Evolutionary conservation across 1,139 yeast species (phyloP).

Genomic region (Diutina mesorugosa): DNA sequence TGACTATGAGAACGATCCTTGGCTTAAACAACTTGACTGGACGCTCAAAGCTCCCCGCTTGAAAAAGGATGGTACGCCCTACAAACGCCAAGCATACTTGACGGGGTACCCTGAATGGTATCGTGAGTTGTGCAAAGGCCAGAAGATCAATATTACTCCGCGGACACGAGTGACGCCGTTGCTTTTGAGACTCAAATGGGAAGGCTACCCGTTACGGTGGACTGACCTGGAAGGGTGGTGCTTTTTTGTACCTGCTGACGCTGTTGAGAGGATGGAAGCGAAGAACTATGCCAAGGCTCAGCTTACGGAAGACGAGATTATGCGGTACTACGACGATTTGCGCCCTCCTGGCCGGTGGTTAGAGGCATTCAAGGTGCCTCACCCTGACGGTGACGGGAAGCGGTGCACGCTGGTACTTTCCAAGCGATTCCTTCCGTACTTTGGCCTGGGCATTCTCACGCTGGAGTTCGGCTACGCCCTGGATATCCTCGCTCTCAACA

Average conservation of each 20-base stretch:
- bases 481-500: conserved; percentile 65
- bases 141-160: conserved; percentile 47
- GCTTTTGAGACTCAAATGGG: conserved; percentile 73
- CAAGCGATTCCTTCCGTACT: conserved; percentile 56
- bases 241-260: conserved; percentile 42
- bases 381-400: conserved; percentile 69
- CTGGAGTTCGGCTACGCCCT: conserved; percentile 66
- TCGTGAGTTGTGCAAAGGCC: conserved; percentile 42
- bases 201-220: conserved; percentile 74
- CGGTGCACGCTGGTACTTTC: conserved; percentile 75
- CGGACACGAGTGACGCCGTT: conserved; percentile 70
- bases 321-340: conserved; percentile 12
- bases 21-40: conserved; percentile 92
- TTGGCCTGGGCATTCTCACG: conserved; percentile 61
- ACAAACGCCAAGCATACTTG: conserved; percentile 61
- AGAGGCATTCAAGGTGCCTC: conserved; percentile 66
- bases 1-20: conserved; percentile 49
- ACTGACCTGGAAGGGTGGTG: conserved; percentile 79
- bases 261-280: conserved; percentile 24
- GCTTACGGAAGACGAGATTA: conserved; percentile 15
- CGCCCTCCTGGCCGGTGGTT: conserved; percentile 13
- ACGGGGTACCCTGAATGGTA: conserved; percentile 97
- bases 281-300: conserved; percentile 41
- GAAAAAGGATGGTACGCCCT: conserved; percentile 64
- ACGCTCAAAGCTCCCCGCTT: conserved; percentile 42